Base-by-base conservation (phyloP, 2,329 filamentous ascomycete species). In the Monosporascus sp. region DNA sequence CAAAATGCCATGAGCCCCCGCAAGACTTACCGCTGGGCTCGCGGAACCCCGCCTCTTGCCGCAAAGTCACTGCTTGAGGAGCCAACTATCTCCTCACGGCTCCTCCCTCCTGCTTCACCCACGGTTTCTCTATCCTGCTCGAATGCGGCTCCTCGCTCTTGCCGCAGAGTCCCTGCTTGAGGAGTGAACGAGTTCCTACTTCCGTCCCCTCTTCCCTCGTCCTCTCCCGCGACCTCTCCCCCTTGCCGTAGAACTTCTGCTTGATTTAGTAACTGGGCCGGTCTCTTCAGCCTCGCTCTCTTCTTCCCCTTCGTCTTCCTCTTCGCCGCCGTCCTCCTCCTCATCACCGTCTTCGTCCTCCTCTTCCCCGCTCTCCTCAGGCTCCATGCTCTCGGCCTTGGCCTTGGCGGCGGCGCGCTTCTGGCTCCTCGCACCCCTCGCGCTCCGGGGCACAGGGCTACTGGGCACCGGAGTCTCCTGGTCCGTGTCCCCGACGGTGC, bases 401-500 rank as follows among this genome's bases (percentile, higher is more conserved):
- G 70, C 73, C 50, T 75, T 74, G 24, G 71, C 74, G 14, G 71
- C 71, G 0, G 71, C 72, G 47, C 76, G 73, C 60, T 76, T 76
- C 57, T 73, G 69, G 54, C 76, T 71, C 53, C 76, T 64, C 1
- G 71, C 67, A n/a, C 72, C 71, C 53, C 77, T 72, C 9, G 72
- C 74, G 20, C 72, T 66, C 60, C 71, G 75, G 55, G 68, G 56
- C 52, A 70, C 64, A 51, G 72, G 74, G 49, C 73, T 74, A 51
- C 71, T 67, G 24, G 66, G 65, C 37, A 71, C 70, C n/a, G 72
- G 70, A 5, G 70, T 76, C 45, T 75, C 73, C 41, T 74, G 73
- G 57, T 81, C 78, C 1, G 78, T 79, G 52, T 80, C 78, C 3
- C 79, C 78, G n/a, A 80, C 73, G 6, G 78, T 80, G 57, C 77